A percentile compares a stretch with the other conserved stretches of the same genome.
Conservation (phyloP, 106 monocot species). For the Dioscorea dumetorum region DNA sequence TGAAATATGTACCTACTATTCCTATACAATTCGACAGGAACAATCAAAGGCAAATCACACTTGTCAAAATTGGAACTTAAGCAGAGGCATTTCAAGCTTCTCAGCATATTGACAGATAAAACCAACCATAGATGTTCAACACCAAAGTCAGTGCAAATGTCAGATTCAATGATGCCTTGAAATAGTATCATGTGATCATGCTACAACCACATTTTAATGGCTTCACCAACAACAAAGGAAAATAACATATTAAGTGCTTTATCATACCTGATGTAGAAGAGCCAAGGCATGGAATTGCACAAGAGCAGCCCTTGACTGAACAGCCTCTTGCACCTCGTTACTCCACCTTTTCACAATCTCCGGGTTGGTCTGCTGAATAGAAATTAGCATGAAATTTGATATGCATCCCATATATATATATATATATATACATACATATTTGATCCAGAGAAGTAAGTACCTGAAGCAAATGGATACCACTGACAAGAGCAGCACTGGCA, state of each 20-base stretch:
- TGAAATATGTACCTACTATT: too few species aligned
- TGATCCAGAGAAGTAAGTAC: slow-evolving; percentile 22
- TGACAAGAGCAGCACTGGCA: slow-evolving; percentile 97
- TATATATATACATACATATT: too few species aligned
- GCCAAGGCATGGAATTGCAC: slow-evolving; percentile 98
- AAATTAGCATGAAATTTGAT: neutral
- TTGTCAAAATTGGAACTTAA: too few species aligned
- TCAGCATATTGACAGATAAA: too few species aligned
- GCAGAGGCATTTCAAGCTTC: too few species aligned
- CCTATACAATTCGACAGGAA: too few species aligned
- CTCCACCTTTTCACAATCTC: slow-evolving; percentile 99
- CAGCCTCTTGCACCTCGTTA: slow-evolving; percentile 99
- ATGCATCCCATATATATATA: slow-evolving; percentile 2
- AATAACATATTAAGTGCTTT: neutral
- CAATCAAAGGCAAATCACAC: too few species aligned
- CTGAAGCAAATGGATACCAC: slow-evolving; percentile 95
- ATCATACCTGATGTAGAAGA: slow-evolving; percentile 89
- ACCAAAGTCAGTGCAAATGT: too few species aligned
- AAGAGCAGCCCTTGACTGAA: slow-evolving; percentile 94
- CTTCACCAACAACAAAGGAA: neutral
- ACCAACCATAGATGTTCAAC: too few species aligned
- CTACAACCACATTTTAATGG: neutral
- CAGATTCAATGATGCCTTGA: too few species aligned
- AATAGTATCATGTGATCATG: too few species aligned
- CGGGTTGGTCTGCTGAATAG: slow-evolving; percentile 59